Base-by-base conservation (phyloP, 257 asterid species). In the Striga asiatica region DNA sequence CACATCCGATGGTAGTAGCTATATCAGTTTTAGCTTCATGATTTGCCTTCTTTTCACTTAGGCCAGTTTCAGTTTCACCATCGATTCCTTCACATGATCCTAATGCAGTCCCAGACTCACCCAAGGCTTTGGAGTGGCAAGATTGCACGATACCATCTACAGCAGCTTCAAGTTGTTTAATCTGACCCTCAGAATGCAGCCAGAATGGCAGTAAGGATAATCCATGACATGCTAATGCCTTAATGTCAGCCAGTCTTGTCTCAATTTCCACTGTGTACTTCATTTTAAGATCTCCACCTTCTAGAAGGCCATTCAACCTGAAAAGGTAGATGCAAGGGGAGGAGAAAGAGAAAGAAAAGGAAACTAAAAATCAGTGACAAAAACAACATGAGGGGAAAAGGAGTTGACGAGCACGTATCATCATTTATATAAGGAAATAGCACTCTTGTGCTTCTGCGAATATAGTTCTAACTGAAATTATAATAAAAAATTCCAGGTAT, bases 241-340 rank as follows among this genome's bases (percentile, higher is more conserved):
- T 82, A 47, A 88, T 74, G 73, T 91, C 98, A 17, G 78, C 69
- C 29, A 84, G 80, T 68, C 97, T 82, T 56, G 62, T 79, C 79
- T 84, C 94, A 64, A 74, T 76, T 72, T 87, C 97, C 73, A 70
- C 17, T 25, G 50, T 60, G 66, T 61, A 78, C 71, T 75, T 80
- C 34, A 71, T 62, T 60, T 67, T 67, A 52, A 17, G 68, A 59
- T 74, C 81, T 34, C 53, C 63, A 52, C 63, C 72, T 43, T 74
- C 82, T 57, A 35, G 37, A 31, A 22, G 23, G 76, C 71, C 53
- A 50, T 76, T 63, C 34, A 77, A 73, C 47, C 91, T 84, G 93
- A 60, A 72, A 45, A 0, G 13, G 9, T n/a, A 50, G 21, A 66
- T 9, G 14, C 1, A 11, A n/a, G 5, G 0, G n/a, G n/a, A 37